Base-by-base conservation (phyloP, 2,329 filamentous ascomycete species). In the Phialophora verrucosa region DNA sequence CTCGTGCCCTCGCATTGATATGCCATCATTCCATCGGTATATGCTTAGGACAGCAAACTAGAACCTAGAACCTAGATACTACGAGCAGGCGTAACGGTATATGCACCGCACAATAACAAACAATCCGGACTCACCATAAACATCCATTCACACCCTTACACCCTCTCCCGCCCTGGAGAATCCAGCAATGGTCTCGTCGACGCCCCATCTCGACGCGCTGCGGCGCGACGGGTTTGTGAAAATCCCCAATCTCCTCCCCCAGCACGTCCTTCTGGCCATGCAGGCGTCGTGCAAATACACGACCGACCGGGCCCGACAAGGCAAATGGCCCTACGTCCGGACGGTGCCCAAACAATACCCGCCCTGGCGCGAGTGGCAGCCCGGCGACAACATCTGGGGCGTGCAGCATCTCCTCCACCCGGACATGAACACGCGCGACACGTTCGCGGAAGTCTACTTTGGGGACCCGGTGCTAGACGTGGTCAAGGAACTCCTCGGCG, bases 341-440 rank as follows among this genome's bases (percentile, higher is more conserved):
- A 94, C 91, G 0, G 86, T 95, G 2, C 91, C 91, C 62, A 96
- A 96, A 78, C 92, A 96, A 78, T 97, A 96, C 80, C 93, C 92
- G 0, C 93, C 93, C 0, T 96, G 92, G 92, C 82, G 85, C 4
- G 82, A 82, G n/a, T 81, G 83, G 58, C 80, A 83, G 1, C 80
- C 82, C 0, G 78, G 80, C 1, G 79, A 83, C 59, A 91, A 91
- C 23, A 96, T 96, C 77, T 96, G 92, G 93, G 92, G 92, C 69
- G 90, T 96, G 2, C 92, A 96, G 82, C 91, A 93, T 77, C 84
- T 96, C 4, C 83, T 96, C 73, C 89, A 93, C 77, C 92, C 92
- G 0, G 81, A 83, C 1, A 86, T 94, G 71, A 57, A 55, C 20
- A 84, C 85, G 62, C 83, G 86, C 66, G 77, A 82, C 2, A 76